Base-by-base conservation (phyloP, 2,329 filamentous ascomycete species). In the Aspergillus pseudotamarii region DNA sequence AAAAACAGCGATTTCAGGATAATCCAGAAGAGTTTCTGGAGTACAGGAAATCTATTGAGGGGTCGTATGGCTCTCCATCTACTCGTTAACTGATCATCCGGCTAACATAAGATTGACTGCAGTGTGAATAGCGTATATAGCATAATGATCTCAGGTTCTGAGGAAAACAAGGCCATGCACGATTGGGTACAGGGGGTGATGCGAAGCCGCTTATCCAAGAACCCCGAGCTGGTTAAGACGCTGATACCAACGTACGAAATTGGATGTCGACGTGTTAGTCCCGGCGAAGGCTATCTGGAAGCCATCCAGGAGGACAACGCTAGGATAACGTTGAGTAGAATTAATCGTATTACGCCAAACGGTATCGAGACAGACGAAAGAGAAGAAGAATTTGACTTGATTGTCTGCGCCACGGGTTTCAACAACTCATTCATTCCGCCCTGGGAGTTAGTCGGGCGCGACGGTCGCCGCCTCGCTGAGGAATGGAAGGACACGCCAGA, bases 341-440 rank as follows among this genome's bases (percentile, higher is more conserved):
- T 77, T 38, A 67, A 71, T 0, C 48, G 56, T 4, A 62, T 75
- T 26, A 74, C 69, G 0, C 45, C 61, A 4, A 59, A 30, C 1
- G 73, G 73, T 2, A 68, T 74, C 16, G 54, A 60, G 6, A 70
- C 68, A 2, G 30, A 50, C n/a, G 55, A 68, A 26, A 70, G 68
- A 0, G 53, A 62, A 6, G 65, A 69, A 21, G 65, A 74, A 41
- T 66, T 74, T 34, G 74, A 77, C 43, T 51, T 75, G 2, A 72
- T 74, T 56, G 62, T 80, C 51, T 80, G 77, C 64, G 77, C 78
- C 9, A 82, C 79, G 0, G 80, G 80, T 0, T 82, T 80, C 63
- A 72, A 81, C 62, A 75, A 77, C 10, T 73, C 72, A 11, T 80
- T 76, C 41, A 68, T 69, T 1, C 80, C 79, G 3, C 68, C 69